Evolutionary conservation across 306 rosid genomes (phyloP).

Genomic region (Cotoneaster glaucophyllus): DNA sequence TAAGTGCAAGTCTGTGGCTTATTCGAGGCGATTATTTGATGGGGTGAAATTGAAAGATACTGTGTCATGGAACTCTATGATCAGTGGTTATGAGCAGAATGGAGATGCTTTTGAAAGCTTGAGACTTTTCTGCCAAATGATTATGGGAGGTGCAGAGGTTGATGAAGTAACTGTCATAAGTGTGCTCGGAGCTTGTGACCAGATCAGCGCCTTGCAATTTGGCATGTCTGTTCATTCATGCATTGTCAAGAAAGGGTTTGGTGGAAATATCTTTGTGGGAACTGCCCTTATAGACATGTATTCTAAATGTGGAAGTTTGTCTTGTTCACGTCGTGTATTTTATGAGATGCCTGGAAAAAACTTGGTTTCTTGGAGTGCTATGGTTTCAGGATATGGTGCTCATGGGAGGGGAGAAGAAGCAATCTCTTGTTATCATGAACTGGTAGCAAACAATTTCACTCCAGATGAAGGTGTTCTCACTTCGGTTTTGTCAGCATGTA

Average conservation of each 20-base stretch:
- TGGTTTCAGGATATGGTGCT: constrained; percentile 51
- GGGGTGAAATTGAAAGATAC: constrained; percentile 28
- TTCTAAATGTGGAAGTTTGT: constrained; percentile 51
- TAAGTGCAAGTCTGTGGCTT: constrained; percentile 24
- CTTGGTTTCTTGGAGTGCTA: constrained; percentile 53
- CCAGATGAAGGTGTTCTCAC: constrained; percentile 58
- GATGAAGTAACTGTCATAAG: constrained; percentile 48
- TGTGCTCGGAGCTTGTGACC: constrained; percentile 45
- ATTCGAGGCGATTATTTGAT: constrained; percentile 44
- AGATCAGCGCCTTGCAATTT: constrained; percentile 42
- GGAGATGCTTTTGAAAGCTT: constrained; percentile 46
- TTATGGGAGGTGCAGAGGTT: constrained; percentile 28
- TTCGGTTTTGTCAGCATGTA: constrained; percentile 57
- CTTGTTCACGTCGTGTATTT: constrained; percentile 33
- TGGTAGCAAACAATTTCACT: constrained; percentile 28
- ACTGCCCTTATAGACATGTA: constrained; percentile 60
- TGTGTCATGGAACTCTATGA: constrained; percentile 61
- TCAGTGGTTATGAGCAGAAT: constrained; percentile 40
- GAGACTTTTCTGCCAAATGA: constrained; percentile 45
- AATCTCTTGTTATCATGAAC: constrained; percentile 36
- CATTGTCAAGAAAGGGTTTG: constrained; percentile 39
- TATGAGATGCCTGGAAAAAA: constrained; percentile 44
- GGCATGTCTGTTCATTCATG: constrained; percentile 46
- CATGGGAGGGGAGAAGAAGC: constrained; percentile 62
- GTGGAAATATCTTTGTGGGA: constrained; percentile 35